These are phyloP conservation scores for Acanthochlamys bracteata DNA, from an alignment of 106 monocot genomes.

Conservation along the genomic window DNA sequence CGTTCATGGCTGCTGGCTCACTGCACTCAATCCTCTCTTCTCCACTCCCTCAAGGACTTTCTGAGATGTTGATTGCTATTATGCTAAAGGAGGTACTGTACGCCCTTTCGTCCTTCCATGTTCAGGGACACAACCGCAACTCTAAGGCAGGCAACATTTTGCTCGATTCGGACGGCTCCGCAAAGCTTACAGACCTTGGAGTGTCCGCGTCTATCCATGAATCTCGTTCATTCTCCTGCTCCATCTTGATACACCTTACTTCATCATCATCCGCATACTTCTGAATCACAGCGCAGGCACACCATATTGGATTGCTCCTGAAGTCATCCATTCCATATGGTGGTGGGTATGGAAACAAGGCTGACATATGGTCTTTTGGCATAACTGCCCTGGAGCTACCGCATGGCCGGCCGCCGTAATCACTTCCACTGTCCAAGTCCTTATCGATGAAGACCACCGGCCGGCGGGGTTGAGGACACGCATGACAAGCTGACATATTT, in stretches of 20 bases:
- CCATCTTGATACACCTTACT: conserved; percentile 1
- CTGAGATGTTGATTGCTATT: conserved; percentile 46
- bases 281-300: conserved; percentile 52
- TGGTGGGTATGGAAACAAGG: conserved; percentile 72
- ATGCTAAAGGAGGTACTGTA: conserved; percentile 44
- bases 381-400: conserved; percentile 77
- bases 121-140: conserved; percentile 60
- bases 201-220: conserved; percentile 82
- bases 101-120: conserved; percentile 58
- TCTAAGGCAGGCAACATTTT: conserved; percentile 76
- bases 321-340: conserved; percentile 73
- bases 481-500: not conserved
- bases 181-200: conserved; percentile 73
- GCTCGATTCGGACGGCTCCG: conserved; percentile 52
- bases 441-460: conserved; percentile 54
- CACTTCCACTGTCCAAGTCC: conserved; percentile 66
- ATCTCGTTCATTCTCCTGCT: conserved; percentile 10
- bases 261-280: conserved; percentile 28
- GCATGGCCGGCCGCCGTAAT: conserved; percentile 59
- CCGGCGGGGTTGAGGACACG: conserved; percentile 39
- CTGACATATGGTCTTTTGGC: conserved; percentile 85
- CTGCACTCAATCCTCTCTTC: conserved; percentile 62
- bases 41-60: conserved; percentile 43
- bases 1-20: conserved; percentile 75
- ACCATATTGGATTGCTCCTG: conserved; percentile 88